A percentile compares a stretch with the other conserved stretches of the same genome.
phyloP scores from a whole-genome alignment of 306 rosid species.

The Hylodesmum podocarpum region DNA sequence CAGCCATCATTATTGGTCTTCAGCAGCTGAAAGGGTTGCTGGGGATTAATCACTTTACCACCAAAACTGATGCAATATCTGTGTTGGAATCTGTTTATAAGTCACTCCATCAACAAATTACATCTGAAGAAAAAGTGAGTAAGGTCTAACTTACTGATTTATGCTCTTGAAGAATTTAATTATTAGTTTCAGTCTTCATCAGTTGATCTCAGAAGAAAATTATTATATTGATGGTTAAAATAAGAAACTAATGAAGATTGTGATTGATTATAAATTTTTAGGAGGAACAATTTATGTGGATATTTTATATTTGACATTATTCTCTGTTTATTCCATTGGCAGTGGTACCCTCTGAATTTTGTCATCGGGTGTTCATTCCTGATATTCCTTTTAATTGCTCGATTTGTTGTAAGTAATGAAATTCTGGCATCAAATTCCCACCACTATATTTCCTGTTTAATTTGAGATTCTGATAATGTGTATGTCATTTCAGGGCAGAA shows the following conservation, averaged over 20 bases:
- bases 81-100: slow-evolving; percentile 64
- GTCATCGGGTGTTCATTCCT: slow-evolving; percentile 76
- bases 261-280: not conserved
- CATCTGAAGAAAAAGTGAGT: slow-evolving; percentile 40
- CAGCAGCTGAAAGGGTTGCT: slow-evolving; percentile 89
- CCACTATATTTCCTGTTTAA: not conserved
- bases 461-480: slow-evolving; percentile 18
- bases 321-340: slow-evolving; percentile 22
- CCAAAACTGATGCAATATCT: slow-evolving; percentile 64
- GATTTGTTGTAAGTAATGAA: slow-evolving; percentile 65
- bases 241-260: not conserved
- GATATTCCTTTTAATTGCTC: slow-evolving; percentile 63
- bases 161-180: not conserved
- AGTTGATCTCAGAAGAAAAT: too few relatives aligned
- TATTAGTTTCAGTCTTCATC: not conserved
- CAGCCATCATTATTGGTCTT: slow-evolving; percentile 91
- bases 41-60: slow-evolving; percentile 68
- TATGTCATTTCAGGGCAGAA: slow-evolving; percentile 63
- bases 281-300: not conserved
- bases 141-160: not conserved
- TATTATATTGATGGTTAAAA: not conserved
- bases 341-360: slow-evolving; percentile 80
- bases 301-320: slow-evolving; percentile 2
- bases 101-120: slow-evolving; percentile 39
- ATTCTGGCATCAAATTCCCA: not conserved